Percentiles rank a stretch among this genome's conserved stretches.
These are phyloP conservation scores for Diaporthe australafricana DNA, from an alignment of 2,329 filamentous ascomycete species.

Conservation along the genomic window DNA sequence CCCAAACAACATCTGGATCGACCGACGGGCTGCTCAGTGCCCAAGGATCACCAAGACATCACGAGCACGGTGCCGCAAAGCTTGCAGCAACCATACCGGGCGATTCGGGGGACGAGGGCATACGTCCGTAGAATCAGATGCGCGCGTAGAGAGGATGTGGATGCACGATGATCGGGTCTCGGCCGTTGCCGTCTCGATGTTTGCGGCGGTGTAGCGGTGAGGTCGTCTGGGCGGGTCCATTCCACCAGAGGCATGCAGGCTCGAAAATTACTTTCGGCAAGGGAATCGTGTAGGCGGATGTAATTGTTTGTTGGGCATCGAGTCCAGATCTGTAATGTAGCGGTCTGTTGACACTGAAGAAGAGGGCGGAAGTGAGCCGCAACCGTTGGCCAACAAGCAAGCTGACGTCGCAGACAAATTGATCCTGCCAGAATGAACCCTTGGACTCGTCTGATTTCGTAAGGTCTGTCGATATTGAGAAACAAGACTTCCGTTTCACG, in stretches of 20 bases:
- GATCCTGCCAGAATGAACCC: not conserved
- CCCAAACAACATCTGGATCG: not conserved
- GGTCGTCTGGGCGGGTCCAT: not conserved
- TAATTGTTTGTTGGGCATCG: not conserved
- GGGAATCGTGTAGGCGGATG: not conserved
- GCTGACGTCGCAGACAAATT: not conserved
- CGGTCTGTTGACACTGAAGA: not conserved
- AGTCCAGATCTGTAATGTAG: not conserved
- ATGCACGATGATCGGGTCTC: not conserved
- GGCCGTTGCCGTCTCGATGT: not conserved
- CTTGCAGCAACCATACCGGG: not conserved
- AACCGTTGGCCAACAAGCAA: constrained; percentile 13
- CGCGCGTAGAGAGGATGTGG: not conserved
- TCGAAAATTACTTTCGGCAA: not conserved
- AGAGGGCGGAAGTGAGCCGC: not conserved
- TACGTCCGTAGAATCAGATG: no score
- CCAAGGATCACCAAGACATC: not conserved
- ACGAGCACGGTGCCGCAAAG: not conserved
- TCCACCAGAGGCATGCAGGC: not conserved
- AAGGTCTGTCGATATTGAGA: constrained; percentile 3
- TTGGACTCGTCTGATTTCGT: not conserved
- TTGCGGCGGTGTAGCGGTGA: not conserved
- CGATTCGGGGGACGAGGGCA: not conserved
- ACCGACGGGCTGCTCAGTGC: not conserved
- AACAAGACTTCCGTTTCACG: constrained; percentile 28